phyloP scores from a whole-genome alignment of 2,329 filamentous ascomycete genomes.

The Orbilia blumenaviensis region DNA sequence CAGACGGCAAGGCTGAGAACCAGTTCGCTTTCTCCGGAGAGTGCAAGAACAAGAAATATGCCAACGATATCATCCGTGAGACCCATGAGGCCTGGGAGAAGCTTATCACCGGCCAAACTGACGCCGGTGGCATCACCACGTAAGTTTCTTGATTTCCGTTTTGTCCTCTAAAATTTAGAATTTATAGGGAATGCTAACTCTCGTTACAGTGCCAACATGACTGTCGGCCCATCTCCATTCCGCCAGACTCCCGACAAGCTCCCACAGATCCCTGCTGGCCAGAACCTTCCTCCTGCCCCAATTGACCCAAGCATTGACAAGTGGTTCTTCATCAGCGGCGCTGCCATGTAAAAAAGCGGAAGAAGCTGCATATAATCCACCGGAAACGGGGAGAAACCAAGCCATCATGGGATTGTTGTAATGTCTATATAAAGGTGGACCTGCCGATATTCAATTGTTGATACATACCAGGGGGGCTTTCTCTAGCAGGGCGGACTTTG shows the following conservation, averaged over 20 bases:
- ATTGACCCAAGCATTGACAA: constrained; percentile 98
- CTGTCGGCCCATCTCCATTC: constrained; percentile 76
- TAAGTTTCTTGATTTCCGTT: constrained; percentile 68
- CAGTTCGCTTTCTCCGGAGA: constrained; percentile 99
- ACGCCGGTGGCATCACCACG: constrained; percentile 79
- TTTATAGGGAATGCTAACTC: constrained; percentile 57
- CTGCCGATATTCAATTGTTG: not conserved
- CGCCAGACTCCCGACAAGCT: constrained; percentile 76
- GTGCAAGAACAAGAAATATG: constrained; percentile 99
- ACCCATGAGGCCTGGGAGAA: constrained; percentile 97
- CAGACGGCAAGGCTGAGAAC: constrained; percentile 99
- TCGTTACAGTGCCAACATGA: constrained; percentile 76
- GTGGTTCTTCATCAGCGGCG: constrained; percentile 99
- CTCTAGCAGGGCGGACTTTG: not conserved
- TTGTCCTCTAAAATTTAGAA: not conserved
- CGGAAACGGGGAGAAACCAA: too few species aligned
- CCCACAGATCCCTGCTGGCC: constrained; percentile 77
- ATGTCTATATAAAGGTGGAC: not conserved
- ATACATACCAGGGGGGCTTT: not conserved
- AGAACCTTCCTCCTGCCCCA: constrained; percentile 83
- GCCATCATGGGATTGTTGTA: not conserved
- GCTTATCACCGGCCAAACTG: constrained; percentile 88
- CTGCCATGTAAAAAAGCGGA: constrained; percentile 78
- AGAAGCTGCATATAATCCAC: not conserved
- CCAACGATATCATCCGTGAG: constrained; percentile 93